Percentiles rank a stretch among this genome's conserved stretches.
Conservation (phyloP, 495 filamentous ascomycete genomes). For the Baudoinia panamericana region DNA sequence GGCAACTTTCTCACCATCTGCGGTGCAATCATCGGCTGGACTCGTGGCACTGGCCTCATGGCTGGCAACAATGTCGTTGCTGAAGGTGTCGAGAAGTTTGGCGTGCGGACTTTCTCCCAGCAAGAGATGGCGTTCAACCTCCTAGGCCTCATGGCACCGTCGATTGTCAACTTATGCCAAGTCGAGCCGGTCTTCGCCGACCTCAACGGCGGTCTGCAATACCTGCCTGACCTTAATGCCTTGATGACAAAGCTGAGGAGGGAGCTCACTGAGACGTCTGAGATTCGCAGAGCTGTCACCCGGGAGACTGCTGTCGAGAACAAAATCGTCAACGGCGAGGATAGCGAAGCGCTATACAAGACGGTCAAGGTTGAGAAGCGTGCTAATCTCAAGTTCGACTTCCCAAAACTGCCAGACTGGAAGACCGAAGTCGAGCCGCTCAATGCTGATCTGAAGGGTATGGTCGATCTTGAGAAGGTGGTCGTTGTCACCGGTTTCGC, state of each 20-base stretch:
- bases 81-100: conserved; percentile 89
- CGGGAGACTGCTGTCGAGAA: conserved; percentile 95
- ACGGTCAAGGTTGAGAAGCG: conserved; percentile 84
- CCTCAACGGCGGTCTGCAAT: conserved; percentile 92
- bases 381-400: conserved; percentile 94
- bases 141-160: conserved; percentile 87
- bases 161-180: conserved; percentile 92
- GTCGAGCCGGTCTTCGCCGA: conserved; percentile 91
- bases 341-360: conserved; percentile 83
- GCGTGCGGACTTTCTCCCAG: conserved; percentile 96
- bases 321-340: conserved; percentile 91
- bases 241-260: conserved; percentile 81
- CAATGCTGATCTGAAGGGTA: conserved; percentile 77
- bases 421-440: conserved; percentile 79
- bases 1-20: conserved; percentile 96
- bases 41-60: conserved; percentile 96
- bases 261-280: conserved; percentile 85
- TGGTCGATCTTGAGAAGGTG: conserved; percentile 96
- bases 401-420: conserved; percentile 82
- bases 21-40: conserved; percentile 98
- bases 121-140: conserved; percentile 99
- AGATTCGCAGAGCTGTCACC: conserved; percentile 82
- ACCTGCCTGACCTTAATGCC: conserved; percentile 93
- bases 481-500: conserved; percentile 95
- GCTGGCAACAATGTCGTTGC: conserved; percentile 95